Evolutionary conservation across 805 yeast species (phyloP), one percentile per base, ranked within the genome.

Genomic region (Torulaspora franciscae): DNA sequence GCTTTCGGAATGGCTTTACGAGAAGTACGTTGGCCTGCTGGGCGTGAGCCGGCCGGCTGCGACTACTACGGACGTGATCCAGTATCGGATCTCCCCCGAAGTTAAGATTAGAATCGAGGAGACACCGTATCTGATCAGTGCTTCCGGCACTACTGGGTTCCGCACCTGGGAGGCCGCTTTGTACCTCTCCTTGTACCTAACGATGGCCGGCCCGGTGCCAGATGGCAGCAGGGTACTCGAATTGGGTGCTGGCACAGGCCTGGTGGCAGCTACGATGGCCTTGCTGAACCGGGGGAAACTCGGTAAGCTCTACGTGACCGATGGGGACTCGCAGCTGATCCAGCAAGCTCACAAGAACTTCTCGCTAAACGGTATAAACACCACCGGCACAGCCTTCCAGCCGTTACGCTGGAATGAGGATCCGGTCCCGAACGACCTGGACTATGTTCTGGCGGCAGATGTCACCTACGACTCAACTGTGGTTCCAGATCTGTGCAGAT

Each of bases 121-220:
- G 55, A 72, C 78, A 0, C 91, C 90, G 0, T 69, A 73, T 43
- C 49, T 84, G 42, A 76, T 85, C 10, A 76, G 85, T 29, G 87
- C 86, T 1, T 59, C 67, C n/a, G 95, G 95, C 4, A 83, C 95
- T 1, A 91, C 97, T 0, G 97, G 97, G 0, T 66, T 80, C 43
- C 69, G 97, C 32, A 91, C 97, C 0, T 90, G 97, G 98, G 96
- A 88, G 58, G 97, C 96, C 2, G 84, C 95, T 0, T 53, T 85
- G 6, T 86, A 71, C 42, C 64, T 91, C 6, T 68, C 83, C 1
- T 72, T 79, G 30, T 83, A 67, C 53, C 52, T 85, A 11, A 39
- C 48, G 8, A 32, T 26, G 6, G 14, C 32, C 14, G 27, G 30
- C 8, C 13, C 24, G 3, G n/a, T 47, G 5, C 15, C 35, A 14